These are phyloP conservation scores for Bretschneidera sinensis DNA, from an alignment of 345 rosid genomes.

Conservation along the genomic window DNA sequence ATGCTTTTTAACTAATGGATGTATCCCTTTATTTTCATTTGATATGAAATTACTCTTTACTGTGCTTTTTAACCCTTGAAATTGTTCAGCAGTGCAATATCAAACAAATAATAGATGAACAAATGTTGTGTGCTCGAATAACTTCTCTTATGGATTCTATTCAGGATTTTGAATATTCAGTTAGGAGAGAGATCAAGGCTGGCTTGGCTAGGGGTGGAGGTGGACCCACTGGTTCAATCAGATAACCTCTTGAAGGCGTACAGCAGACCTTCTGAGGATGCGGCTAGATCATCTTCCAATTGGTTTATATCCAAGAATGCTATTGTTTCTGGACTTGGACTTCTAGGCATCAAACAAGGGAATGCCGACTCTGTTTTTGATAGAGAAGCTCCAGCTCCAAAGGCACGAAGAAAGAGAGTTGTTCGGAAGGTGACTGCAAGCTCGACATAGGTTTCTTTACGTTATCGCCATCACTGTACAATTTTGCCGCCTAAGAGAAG, in stretches of 20 bases:
- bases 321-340: constrained; percentile 68
- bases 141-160: constrained; percentile 1
- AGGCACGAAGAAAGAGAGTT: constrained; percentile 71
- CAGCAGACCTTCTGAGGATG: constrained; percentile 52
- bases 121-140: no score
- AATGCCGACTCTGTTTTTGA: constrained; percentile 22
- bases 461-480: constrained; percentile 5
- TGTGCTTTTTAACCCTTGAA: neutral
- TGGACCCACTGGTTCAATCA: constrained; percentile 78
- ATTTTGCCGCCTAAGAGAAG: constrained; percentile 20
- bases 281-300: constrained; percentile 41
- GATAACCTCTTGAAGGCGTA: constrained; percentile 66
- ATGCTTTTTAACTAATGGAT: neutral
- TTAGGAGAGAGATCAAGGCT: constrained; percentile 68
- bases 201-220: constrained; percentile 86
- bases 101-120: neutral
- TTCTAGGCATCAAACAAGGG: constrained; percentile 72
- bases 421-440: constrained; percentile 67
- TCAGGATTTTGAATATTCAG: constrained; percentile 71
- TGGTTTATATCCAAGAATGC: constrained; percentile 88
- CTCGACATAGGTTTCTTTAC: constrained; percentile 21
- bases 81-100: neutral
- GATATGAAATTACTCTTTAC: no score
- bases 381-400: constrained; percentile 50
- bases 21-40: no score